These are phyloP conservation scores for Citeromyces nyonsensis DNA, from an alignment of 805 yeast genomes.

Conservation along the genomic window DNA sequence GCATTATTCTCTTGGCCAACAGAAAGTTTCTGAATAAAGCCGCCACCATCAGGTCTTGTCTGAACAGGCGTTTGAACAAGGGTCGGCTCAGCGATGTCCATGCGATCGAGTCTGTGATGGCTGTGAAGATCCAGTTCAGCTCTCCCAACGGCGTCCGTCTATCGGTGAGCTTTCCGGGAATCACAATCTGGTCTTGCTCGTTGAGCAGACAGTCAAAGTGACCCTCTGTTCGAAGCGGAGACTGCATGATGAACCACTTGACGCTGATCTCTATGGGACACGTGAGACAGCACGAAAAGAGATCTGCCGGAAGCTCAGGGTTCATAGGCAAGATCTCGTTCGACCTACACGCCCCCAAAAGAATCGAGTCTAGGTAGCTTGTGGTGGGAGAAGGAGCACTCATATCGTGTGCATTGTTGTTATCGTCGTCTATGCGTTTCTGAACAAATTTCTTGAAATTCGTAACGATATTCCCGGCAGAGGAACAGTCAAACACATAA, in stretches of 20 bases:
- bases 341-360: conserved; percentile 81
- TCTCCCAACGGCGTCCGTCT: conserved; percentile 93
- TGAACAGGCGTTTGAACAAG: conserved; percentile 73
- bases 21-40: conserved; percentile 88
- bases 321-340: conserved; percentile 83
- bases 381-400: conserved; percentile 49
- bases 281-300: conserved; percentile 89
- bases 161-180: conserved; percentile 87
- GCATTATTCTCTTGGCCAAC: conserved; percentile 87
- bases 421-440: conserved; percentile 77
- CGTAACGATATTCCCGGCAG: conserved; percentile 84
- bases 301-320: conserved; percentile 90
- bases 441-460: conserved; percentile 85
- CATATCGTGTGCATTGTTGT: conserved; percentile 36
- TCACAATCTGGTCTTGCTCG: conserved; percentile 40
- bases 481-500: conserved; percentile 86
- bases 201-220: conserved; percentile 32
- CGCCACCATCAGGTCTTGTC: conserved; percentile 95
- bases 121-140: conserved; percentile 93
- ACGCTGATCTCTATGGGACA: conserved; percentile 92
- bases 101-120: conserved; percentile 95
- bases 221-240: conserved; percentile 38
- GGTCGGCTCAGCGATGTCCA: conserved; percentile 89
- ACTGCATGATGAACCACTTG: conserved; percentile 80
- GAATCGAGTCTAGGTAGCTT: conserved; percentile 76